phyloP scores from a whole-genome alignment of 139 green algal species.

The Auxenochlorella protothecoides region DNA sequence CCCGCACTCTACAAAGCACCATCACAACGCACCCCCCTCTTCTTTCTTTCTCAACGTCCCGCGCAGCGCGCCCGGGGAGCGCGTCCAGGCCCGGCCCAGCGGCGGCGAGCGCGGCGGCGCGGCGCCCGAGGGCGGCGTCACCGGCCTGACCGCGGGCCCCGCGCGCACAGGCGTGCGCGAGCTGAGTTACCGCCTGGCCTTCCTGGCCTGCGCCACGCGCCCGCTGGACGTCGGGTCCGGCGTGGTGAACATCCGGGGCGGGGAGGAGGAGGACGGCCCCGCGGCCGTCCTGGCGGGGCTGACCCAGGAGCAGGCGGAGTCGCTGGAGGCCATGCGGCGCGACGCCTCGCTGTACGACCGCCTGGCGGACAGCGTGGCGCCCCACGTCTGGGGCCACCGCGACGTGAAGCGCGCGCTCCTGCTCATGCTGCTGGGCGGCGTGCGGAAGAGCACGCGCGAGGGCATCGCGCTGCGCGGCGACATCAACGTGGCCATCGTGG shows the following conservation, averaged over 20 bases:
- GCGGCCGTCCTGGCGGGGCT: slow-evolving; percentile 55
- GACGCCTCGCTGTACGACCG: slow-evolving; percentile 41
- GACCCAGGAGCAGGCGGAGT: slow-evolving; percentile 7
- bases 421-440: slow-evolving; percentile 86
- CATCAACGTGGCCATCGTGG: slow-evolving; percentile 98
- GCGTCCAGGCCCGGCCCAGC: slow-evolving; percentile 17
- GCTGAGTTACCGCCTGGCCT: slow-evolving; percentile 85
- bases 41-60: background rate
- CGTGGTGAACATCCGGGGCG: slow-evolving; percentile 70
- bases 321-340: slow-evolving; percentile 34
- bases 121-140: slow-evolving; percentile 35
- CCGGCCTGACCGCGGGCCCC: slow-evolving; percentile 48
- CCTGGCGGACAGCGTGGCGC: slow-evolving; percentile 65
- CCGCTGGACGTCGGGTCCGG: slow-evolving; percentile 33
- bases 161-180: slow-evolving; percentile 65
- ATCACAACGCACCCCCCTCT: background rate
- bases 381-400: slow-evolving; percentile 72
- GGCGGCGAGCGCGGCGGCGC: slow-evolving; percentile 1
- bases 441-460: slow-evolving; percentile 77
- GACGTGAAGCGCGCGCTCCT: slow-evolving; percentile 83
- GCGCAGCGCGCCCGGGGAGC: slow-evolving; percentile 36
- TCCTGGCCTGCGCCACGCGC: slow-evolving; percentile 67
- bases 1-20: background rate
- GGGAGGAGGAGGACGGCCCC: slow-evolving; percentile 37
- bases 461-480: slow-evolving; percentile 89